These are phyloP conservation scores for Piper betle DNA, from an alignment of 164 flowering plant species.

Conservation along the genomic window DNA sequence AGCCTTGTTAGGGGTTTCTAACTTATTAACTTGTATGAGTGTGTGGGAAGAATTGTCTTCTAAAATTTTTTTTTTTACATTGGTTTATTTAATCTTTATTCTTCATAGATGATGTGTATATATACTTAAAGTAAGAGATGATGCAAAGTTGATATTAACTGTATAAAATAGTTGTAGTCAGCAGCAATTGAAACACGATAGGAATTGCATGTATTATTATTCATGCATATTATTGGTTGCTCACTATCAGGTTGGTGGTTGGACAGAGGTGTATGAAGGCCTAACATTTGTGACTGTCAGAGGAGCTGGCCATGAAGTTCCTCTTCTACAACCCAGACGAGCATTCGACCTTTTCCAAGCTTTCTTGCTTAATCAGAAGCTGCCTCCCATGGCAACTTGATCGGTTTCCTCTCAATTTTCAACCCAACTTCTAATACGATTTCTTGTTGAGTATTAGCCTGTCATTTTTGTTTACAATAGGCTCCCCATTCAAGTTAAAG, in stretches of 20 bases:
- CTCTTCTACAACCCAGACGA: conserved; percentile 44
- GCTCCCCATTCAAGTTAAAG: too few species aligned
- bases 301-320: conserved; percentile 94
- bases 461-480: too few species aligned
- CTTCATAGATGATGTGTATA: too few species aligned
- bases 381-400: conserved; percentile 6
- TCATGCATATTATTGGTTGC: background rate
- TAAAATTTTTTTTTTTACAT: too few species aligned
- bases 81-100: too few species aligned
- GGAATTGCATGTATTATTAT: background rate
- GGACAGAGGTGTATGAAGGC: conserved; percentile 80
- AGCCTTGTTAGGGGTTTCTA: too few species aligned
- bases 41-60: too few species aligned
- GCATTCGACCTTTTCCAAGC: conserved; percentile 44
- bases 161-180: background rate
- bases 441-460: too few species aligned
- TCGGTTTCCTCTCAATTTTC: background rate
- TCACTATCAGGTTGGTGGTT: conserved; percentile 63
- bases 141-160: too few species aligned
- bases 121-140: too few species aligned
- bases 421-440: too few species aligned
- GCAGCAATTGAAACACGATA: background rate
- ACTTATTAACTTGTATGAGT: too few species aligned
- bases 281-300: conserved; percentile 76
- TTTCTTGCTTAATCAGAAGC: conserved; percentile 29